Evolutionary conservation across 179 eudicot species (phyloP), one percentile per base, ranked within the genome.

Genomic region (Camellia oleifera): DNA sequence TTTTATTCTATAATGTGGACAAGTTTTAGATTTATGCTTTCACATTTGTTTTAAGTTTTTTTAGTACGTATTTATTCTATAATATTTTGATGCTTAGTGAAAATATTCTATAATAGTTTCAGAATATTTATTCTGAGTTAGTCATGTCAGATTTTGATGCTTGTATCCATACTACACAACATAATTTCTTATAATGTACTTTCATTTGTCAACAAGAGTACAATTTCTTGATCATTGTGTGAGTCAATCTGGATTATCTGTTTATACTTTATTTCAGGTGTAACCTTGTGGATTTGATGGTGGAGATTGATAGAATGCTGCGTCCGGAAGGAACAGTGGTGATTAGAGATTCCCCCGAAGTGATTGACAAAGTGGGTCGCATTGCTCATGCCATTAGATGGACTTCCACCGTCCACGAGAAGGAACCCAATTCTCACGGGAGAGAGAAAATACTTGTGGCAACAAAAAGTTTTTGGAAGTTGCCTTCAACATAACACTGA

Each of bases 281-380:
- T 83, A 88, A 89, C 84, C 84, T 95, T 44, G 92, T 95, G 74
- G 97, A 95, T 78, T 70, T 93, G 54, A 88, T 95, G 91, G 88
- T 95, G n/a, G 98, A 95, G 79, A 93, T 95, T 75, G 98, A 95
- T 77, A 85, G 98, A 60, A 92, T 95, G 72, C 63, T 95, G 60
- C 92, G 98, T 4, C 98, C 97, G 8, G 92, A 90, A 84, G 98
- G 98, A 60, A 93, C 92, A 3, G 93, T 92, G 18, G 87, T 95
- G n/a, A 77, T 93, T 63, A 91, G 95, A 67, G 98, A 95, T 63
- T 84, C 89, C 42, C 95, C 92, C 0, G 95, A 92, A 85, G 86
- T 81, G 71, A 87, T 95, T 5, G 94, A 90, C 32, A 95, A 83
- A 83, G 85, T 92, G 26, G 85, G 69, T 20, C 97, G 89, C 1